A percentile compares a stretch with the other conserved stretches of the same genome.
Conservation (phyloP, 345 rosid genomes). For the Camelina hispida region DNA sequence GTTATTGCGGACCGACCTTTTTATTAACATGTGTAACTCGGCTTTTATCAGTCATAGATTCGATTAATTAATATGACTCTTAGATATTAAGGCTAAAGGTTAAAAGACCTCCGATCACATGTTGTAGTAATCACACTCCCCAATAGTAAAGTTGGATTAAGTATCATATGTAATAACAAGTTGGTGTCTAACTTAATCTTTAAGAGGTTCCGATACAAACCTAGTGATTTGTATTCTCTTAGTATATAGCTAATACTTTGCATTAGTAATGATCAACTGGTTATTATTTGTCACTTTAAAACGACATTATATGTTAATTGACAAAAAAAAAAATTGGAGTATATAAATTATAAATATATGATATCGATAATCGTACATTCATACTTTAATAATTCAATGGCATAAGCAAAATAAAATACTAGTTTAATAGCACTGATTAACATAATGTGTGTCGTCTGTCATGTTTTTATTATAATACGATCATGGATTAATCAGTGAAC, state of each 20-base stretch:
- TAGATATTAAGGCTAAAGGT: slow-evolving; percentile 25
- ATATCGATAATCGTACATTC: background rate
- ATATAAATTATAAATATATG: too few species aligned
- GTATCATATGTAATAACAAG: background rate
- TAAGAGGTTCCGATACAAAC: too few species aligned
- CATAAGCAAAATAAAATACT: slow-evolving; percentile 4
- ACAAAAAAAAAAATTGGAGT: too few species aligned
- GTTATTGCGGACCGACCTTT: slow-evolving; percentile 33
- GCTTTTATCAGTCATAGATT: slow-evolving; percentile 25
- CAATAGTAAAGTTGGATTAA: slow-evolving; percentile 27
- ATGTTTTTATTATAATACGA: slow-evolving; percentile 25
- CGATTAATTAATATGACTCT: slow-evolving; percentile 29
- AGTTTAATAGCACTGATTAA: slow-evolving; percentile 22
- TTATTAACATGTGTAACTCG: slow-evolving; percentile 25
- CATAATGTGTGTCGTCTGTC: slow-evolving; percentile 29
- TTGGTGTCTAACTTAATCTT: background rate
- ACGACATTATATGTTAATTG: too few species aligned
- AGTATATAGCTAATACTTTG: too few species aligned
- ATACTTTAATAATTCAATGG: background rate
- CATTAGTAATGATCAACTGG: too few species aligned
- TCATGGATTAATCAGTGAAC: slow-evolving; percentile 25
- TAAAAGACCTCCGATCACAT: slow-evolving; percentile 26
- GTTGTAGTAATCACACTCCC: slow-evolving; percentile 39
- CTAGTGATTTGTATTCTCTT: too few species aligned
- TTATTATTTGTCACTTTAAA: too few species aligned